Conservation (phyloP, 768 basidiomycete genomes). For the Hirschioporus abietinus region DNA sequence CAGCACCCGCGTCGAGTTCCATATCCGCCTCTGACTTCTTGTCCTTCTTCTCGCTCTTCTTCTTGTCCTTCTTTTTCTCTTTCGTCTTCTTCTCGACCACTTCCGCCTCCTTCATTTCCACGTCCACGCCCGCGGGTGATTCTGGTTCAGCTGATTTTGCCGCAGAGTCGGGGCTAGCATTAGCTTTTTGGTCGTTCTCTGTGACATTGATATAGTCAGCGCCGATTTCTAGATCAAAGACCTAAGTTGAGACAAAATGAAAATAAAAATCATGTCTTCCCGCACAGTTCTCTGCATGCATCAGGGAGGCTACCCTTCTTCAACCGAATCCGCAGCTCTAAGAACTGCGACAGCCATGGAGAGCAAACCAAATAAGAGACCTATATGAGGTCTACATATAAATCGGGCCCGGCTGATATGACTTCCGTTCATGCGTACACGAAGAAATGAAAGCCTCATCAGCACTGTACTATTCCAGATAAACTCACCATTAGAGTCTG, state of each 20-base stretch:
- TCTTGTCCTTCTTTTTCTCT: constrained; percentile 19
- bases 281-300: no score
- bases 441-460: neutral
- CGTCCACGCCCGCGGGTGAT: neutral
- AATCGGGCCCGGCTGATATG: no score
- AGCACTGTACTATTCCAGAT: neutral
- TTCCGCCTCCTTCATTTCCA: constrained; percentile 3
- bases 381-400: no score
- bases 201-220: constrained; percentile 7
- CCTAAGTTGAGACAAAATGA: neutral
- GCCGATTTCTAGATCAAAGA: neutral
- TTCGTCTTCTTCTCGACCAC: neutral
- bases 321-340: no score
- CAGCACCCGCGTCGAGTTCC: constrained; percentile 19
- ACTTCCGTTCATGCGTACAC: no score
- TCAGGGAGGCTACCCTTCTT: no score
- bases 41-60: constrained; percentile 19
- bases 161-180: constrained; percentile 2
- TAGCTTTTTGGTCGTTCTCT: constrained; percentile 12
- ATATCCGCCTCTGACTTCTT: constrained; percentile 7
- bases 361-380: no score
- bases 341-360: no score
- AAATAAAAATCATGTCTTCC: neutral
- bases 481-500: constrained; percentile 17
- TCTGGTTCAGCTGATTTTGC: neutral